Percentiles rank a stretch among this genome's conserved stretches.
Conservation (phyloP, 805 yeast genomes). For the Yarrowia deformans region DNA sequence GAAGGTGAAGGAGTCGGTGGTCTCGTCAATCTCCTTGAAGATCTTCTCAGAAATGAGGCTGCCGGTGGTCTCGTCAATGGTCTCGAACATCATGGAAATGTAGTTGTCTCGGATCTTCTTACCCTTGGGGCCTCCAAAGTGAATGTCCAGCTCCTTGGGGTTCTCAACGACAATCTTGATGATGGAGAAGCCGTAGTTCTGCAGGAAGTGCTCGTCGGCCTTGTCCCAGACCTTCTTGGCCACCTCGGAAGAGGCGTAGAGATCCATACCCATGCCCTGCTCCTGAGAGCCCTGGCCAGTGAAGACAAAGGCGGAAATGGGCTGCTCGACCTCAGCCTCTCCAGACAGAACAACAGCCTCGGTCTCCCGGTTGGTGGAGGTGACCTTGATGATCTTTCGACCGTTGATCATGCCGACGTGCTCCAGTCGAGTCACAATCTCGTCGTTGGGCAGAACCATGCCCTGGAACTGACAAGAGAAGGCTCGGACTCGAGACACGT, state of each 20-base stretch:
- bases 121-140: constrained; percentile 98
- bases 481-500: constrained; percentile 93
- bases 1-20: constrained; percentile 85
- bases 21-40: constrained; percentile 86
- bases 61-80: constrained; percentile 79
- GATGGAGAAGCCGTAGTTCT: constrained; percentile 96
- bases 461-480: constrained; percentile 90
- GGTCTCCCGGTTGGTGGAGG: constrained; percentile 82
- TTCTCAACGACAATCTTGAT: constrained; percentile 93
- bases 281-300: constrained; percentile 99
- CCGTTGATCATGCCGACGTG: constrained; percentile 99
- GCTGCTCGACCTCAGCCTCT: constrained; percentile 99
- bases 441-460: constrained; percentile 97
- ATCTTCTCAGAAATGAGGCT: constrained; percentile 88
- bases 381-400: constrained; percentile 94
- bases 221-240: constrained; percentile 97
- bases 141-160: constrained; percentile 93
- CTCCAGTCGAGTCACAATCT: constrained; percentile 82
- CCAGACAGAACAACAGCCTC: constrained; percentile 82
- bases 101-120: constrained; percentile 93
- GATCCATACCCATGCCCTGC: constrained; percentile 99
- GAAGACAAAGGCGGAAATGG: constrained; percentile 93
- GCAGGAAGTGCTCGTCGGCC: constrained; percentile 91
- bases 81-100: constrained; percentile 96
- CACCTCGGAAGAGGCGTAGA: constrained; percentile 86